These are phyloP conservation scores for Zizania palustris DNA, from an alignment of 202 grass and related monocot species.

Conservation along the genomic window DNA sequence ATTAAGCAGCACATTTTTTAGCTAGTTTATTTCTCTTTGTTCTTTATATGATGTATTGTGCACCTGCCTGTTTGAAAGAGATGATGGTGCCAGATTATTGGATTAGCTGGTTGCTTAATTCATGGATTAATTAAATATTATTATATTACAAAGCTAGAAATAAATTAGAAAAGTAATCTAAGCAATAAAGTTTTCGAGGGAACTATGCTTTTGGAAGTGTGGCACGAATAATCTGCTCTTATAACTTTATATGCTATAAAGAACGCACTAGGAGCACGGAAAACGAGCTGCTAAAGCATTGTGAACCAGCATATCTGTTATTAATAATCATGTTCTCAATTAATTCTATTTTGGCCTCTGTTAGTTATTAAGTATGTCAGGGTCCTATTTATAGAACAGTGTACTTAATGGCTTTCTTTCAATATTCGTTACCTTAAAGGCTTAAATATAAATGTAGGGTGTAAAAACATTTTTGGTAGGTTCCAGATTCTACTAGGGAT, in stretches of 20 bases:
- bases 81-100: too few relatives aligned
- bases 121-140: too few relatives aligned
- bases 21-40: neutral
- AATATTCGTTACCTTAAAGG: slow-evolving; percentile 16
- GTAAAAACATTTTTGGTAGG: neutral
- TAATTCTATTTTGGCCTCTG: neutral
- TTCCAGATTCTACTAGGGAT: neutral
- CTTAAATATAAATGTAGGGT: neutral
- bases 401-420: neutral
- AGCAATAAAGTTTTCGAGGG: too few relatives aligned
- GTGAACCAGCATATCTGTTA: neutral
- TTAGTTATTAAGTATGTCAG: neutral
- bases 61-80: neutral
- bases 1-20: neutral
- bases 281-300: neutral
- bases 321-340: neutral
- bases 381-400: slow-evolving; percentile 1
- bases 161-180: too few relatives aligned
- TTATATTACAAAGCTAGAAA: too few relatives aligned
- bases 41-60: neutral
- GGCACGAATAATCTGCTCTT: too few relatives aligned
- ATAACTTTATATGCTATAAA: too few relatives aligned
- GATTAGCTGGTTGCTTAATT: too few relatives aligned
- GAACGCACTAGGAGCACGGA: too few relatives aligned
- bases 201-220: too few relatives aligned